Base-by-base conservation (phyloP, 805 yeast species). In the Kazachstania viticola region DNA sequence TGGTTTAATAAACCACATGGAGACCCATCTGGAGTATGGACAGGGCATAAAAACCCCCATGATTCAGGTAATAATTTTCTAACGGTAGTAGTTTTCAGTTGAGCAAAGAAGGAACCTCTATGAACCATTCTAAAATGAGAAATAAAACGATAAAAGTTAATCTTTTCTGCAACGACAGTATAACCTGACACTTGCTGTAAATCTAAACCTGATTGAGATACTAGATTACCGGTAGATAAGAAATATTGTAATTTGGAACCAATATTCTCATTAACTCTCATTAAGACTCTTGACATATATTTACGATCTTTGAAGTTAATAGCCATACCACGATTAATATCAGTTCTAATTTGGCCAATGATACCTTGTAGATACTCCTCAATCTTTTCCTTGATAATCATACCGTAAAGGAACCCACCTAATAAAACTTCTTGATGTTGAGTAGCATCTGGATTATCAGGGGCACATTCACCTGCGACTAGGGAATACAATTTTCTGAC, bases 101-200 rank as follows among this genome's bases (percentile, higher is more conserved):
- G 95, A 28, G 98, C 96, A 58, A 91, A 91, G 76, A 91, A 91
- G 43, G 97, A 84, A 61, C 98, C 98, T 74, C 98, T 80, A 62
- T 91, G 98, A 32, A 91, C 97, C 98, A 91, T 91, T 63, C 98
- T 69, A 71, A 91, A 91, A 66, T 91, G 98, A n/a, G 97, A 78
- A 42, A 91, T 76, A 65, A 91, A 91, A 54, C 98, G 79, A 61
- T 91, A 80, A 70, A 85, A 91, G 58, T 91, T 91, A 61, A 91
- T 91, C 61, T 91, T 91, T 63, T 91, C 98, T 3, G 97, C 98
- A 40, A 91, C 97, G 44, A 91, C 98, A 1, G 98, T 91, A 59
- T 83, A 91, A 49, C 98, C 98, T 33, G 94, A 79, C 30, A 85
- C 95, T 65, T 91, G 98, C 61, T 91, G 98, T 59, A 91, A 72